Base-by-base conservation (phyloP, 1,139 yeast species). In the Suhomyces terraborum region DNA sequence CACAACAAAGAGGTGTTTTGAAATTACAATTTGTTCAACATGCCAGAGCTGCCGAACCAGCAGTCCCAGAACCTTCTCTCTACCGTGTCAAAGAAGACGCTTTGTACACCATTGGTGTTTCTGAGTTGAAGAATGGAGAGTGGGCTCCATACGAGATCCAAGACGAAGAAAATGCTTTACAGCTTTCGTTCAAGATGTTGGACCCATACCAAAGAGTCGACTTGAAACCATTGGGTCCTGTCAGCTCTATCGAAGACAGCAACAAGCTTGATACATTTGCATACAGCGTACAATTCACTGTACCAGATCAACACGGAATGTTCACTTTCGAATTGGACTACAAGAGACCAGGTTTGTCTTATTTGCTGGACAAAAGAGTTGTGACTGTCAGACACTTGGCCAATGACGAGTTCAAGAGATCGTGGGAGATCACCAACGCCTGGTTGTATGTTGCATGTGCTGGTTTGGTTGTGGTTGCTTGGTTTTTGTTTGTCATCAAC, bases 281-380 rank as follows among this genome's bases (percentile, higher is more conserved):
- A 21, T 73, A 68, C 53, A 62, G 41, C 43, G 67, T 61, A 32
- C 62, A 67, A 46, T 88, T 94, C 64, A 76, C 77, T 41, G 67
- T 89, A 36, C 98, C 98, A 17, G 98, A 93, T 62, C 97, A 91
- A 58, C 96, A 93, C 61, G 99, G 99, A 43, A 86, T 93, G 79
- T 94, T 89, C 66, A 88, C 97, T 4, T 88, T 88, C 64, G 77
- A 78, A 49, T 74, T 87, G 37, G 85, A 85, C 55, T 91, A 91
- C 69, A 79, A 79, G 62, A 81, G 96, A 58, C 71, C 79, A n/a
- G 98, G 98, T 7, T 72, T 77, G 52, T 75, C 86, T 22, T 88
- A 72, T 62, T 63, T 93, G 46, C 71, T 72, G 14, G 88, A 84
- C 55, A 75, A 78, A 48, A 75, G 75, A 45, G 82, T 85, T 13